Conservation (phyloP, 2,329 filamentous ascomycete species). For the Exophiala bonariae region DNA sequence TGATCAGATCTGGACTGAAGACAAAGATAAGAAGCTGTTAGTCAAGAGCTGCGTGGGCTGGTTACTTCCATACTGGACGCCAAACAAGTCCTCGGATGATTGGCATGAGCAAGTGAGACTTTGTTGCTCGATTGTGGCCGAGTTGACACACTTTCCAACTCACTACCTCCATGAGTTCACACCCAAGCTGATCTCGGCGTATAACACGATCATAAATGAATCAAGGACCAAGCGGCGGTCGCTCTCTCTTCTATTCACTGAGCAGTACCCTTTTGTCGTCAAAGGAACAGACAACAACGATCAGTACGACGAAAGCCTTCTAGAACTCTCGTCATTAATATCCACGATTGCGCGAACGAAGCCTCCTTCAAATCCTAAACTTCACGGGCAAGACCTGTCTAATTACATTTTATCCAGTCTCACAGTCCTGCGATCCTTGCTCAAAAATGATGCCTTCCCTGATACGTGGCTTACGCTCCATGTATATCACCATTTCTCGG, state of each 20-base stretch:
- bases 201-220: constrained; percentile 71
- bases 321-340: constrained; percentile 85
- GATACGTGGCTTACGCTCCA: constrained; percentile 87
- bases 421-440: constrained; percentile 82
- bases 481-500: constrained; percentile 89
- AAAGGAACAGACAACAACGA: constrained; percentile 62
- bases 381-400: constrained; percentile 34
- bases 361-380: constrained; percentile 71
- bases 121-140: constrained; percentile 88
- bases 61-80: constrained; percentile 93
- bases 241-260: constrained; percentile 86
- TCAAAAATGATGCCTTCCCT: constrained; percentile 88
- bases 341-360: constrained; percentile 76
- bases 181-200: constrained; percentile 87
- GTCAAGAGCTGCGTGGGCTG: constrained; percentile 82
- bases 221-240: constrained; percentile 58
- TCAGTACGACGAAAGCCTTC: constrained; percentile 79
- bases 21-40: constrained; percentile 71
- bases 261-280: constrained; percentile 82
- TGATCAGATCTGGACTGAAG: constrained; percentile 71
- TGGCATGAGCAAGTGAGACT: constrained; percentile 92
- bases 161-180: constrained; percentile 85
- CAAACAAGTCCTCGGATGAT: constrained; percentile 71
- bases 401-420: constrained; percentile 73
- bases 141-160: constrained; percentile 75